Evolutionary conservation across 176 grass and related monocot genomes (phyloP).

Genomic region (Microstegium vimineum): DNA sequence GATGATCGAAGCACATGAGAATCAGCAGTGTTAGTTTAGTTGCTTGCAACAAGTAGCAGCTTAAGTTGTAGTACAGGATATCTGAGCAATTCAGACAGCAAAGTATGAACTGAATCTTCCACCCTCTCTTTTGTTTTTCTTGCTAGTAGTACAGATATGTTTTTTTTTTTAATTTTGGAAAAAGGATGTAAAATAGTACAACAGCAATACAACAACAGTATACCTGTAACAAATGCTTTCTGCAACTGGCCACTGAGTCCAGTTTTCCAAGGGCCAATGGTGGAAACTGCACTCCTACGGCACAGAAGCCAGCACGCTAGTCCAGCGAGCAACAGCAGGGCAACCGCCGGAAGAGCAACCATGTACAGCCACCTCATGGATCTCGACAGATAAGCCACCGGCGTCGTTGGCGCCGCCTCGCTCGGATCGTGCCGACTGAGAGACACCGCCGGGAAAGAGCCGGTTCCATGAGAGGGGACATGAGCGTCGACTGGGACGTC

Average conservation of each 20-base stretch:
- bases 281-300: slow-evolving; percentile 22
- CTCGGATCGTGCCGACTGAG: background rate
- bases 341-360: slow-evolving; percentile 33
- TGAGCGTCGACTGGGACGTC: background rate
- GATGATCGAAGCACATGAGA: slow-evolving; percentile 4
- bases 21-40: background rate
- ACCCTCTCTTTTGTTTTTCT: background rate
- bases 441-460: slow-evolving; percentile 21
- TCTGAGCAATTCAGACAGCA: background rate
- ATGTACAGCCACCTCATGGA: slow-evolving; percentile 41
- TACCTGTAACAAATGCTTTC: slow-evolving; percentile 81
- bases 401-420: background rate
- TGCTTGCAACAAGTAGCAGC: background rate
- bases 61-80: background rate
- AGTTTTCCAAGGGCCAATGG: slow-evolving; percentile 74
- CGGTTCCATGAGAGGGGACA: slow-evolving; percentile 28
- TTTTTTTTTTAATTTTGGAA: background rate
- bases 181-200: background rate
- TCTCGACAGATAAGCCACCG: background rate
- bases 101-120: background rate
- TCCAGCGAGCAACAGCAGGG: slow-evolving; percentile 22
- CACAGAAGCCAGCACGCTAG: slow-evolving; percentile 32
- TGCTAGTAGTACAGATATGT: background rate
- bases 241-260: slow-evolving; percentile 90
- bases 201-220: background rate